Conservation (phyloP, 2,329 filamentous ascomycete species). For the Lasiodiplodia hormozganensis region DNA sequence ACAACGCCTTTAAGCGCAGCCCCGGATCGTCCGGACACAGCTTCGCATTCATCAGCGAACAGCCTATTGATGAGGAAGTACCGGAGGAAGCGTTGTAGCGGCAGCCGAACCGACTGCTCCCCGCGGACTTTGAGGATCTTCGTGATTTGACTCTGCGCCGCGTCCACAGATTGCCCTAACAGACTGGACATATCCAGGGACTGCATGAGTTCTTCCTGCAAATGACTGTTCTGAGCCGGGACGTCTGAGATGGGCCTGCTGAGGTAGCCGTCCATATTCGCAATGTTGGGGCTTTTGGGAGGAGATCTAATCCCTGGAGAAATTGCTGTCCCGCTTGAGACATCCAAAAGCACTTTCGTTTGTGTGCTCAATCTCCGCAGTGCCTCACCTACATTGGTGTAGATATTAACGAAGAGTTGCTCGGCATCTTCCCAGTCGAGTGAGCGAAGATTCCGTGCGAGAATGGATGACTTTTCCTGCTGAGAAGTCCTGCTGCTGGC, state of each 20-base stretch:
- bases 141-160: conserved; percentile 75
- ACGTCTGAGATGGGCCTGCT: conserved; percentile 32
- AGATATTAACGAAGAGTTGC: conserved; percentile 79
- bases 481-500: conserved; percentile 73
- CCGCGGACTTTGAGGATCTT: conserved; percentile 79
- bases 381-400: conserved; percentile 86
- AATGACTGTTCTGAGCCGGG: conserved; percentile 36
- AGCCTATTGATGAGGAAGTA: conserved; percentile 84
- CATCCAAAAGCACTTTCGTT: conserved; percentile 92
- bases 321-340: conserved; percentile 75
- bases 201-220: conserved; percentile 78
- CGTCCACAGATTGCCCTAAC: conserved; percentile 79
- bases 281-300: conserved; percentile 53
- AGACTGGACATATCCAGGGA: conserved; percentile 79
- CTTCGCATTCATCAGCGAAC: conserved; percentile 87
- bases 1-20: conserved; percentile 78
- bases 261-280: conserved; percentile 51
- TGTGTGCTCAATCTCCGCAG: conserved; percentile 85
- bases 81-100: conserved; percentile 74
- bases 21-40: conserved; percentile 79
- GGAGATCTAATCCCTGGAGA: conserved; percentile 56
- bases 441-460: conserved; percentile 86
- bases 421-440: conserved; percentile 87
- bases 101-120: conserved; percentile 73
- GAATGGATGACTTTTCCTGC: conserved; percentile 86